phyloP scores from a whole-genome alignment of 148 eudicot species.

The Silene uniflora region DNA sequence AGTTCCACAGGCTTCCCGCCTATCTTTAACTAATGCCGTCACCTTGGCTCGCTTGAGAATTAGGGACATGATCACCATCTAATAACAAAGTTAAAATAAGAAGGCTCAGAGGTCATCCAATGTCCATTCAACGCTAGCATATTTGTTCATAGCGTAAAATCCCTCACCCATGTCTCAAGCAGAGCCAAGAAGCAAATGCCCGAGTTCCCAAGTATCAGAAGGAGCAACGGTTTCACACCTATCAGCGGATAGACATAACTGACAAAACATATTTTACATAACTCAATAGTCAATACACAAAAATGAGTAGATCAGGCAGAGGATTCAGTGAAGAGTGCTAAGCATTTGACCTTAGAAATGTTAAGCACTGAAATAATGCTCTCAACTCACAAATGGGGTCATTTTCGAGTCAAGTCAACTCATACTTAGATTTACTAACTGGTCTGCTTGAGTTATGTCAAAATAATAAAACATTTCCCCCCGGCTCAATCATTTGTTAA shows the following conservation, averaged over 20 bases:
- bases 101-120: conserved; percentile 23
- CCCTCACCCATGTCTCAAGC: conserved; percentile 79
- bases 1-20: conserved; percentile 84
- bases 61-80: conserved; percentile 85
- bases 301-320: too few species aligned
- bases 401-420: too few species aligned
- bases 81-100: conserved; percentile 31
- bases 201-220: conserved; percentile 16
- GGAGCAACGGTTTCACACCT: conserved; percentile 15
- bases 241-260: conserved; percentile 1
- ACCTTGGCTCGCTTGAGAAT: conserved; percentile 72
- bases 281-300: not conserved
- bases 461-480: too few species aligned
- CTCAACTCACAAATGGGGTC: too few species aligned
- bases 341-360: too few species aligned
- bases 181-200: conserved; percentile 99
- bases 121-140: not conserved
- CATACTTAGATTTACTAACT: too few species aligned
- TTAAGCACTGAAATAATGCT: too few species aligned
- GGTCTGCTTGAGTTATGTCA: too few species aligned
- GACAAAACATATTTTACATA: conserved; percentile 4
- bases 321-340: too few species aligned
- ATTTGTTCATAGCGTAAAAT: conserved; percentile 10
- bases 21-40: conserved; percentile 86
- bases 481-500: too few species aligned